Evolutionary conservation across 2,329 filamentous ascomycete genomes (phyloP).

Genomic region (Ampelomyces quisqualis): DNA sequence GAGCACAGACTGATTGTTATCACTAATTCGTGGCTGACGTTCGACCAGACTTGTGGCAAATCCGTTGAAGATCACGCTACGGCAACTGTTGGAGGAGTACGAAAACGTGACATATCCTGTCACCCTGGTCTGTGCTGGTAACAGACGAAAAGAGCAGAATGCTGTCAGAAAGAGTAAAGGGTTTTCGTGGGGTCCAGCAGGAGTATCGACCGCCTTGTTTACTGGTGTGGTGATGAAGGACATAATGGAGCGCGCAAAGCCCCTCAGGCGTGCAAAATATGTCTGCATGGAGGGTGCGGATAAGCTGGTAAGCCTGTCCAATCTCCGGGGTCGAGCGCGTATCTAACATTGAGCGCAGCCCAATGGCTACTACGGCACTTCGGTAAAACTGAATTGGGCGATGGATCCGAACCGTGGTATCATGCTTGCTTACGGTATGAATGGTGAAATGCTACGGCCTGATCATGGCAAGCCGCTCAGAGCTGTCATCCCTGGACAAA

Average conservation of each 20-base stretch:
- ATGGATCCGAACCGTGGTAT: conserved; percentile 81
- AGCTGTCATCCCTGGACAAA: conserved; percentile 84
- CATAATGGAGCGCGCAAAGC: conserved; percentile 67
- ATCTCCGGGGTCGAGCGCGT: not conserved
- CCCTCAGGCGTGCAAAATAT: conserved; percentile 70
- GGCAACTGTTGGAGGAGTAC: conserved; percentile 70
- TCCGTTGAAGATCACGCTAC: conserved; percentile 70
- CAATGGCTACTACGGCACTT: conserved; percentile 87
- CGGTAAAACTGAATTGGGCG: conserved; percentile 83
- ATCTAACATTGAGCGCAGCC: conserved; percentile 52
- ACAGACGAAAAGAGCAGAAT: conserved; percentile 91
- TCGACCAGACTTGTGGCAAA: conserved; percentile 66
- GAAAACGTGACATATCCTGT: conserved; percentile 83
- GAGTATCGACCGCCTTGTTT: conserved; percentile 82
- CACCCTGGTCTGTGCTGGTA: conserved; percentile 88
- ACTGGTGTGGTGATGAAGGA: conserved; percentile 78
- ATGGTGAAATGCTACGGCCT: conserved; percentile 74
- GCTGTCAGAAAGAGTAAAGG: conserved; percentile 86
- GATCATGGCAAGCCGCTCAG: conserved; percentile 86
- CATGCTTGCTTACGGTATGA: conserved; percentile 88
- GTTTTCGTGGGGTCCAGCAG: conserved; percentile 90
- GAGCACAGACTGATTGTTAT: conserved; percentile 4
- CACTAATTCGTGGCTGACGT: conserved; percentile 3
- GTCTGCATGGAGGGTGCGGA: conserved; percentile 92
- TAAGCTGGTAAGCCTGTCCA: conserved; percentile 57